Evolutionary conservation across 1,139 yeast genomes (phyloP).

Genomic region (Saccharomyces hybrid): DNA sequence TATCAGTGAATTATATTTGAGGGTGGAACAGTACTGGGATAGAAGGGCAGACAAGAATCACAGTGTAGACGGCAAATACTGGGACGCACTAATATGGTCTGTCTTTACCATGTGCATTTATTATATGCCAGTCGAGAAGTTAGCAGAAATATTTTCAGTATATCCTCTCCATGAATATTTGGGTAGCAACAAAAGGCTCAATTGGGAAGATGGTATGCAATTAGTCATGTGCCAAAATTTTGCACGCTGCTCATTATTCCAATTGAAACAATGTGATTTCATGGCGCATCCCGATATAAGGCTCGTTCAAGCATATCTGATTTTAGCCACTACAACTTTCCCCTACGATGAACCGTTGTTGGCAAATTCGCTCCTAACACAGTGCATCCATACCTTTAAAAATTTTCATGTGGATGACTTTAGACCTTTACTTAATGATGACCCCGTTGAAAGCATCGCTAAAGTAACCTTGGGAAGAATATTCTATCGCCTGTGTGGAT

Average conservation of each 20-base stretch:
- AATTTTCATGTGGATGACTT: conserved; percentile 17
- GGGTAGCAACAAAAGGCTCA: conserved; percentile 5
- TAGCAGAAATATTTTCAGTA: conserved; percentile 11
- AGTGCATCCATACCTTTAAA: conserved; percentile 23
- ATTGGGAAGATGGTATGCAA: conserved; percentile 16
- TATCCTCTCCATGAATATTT: conserved; percentile 8
- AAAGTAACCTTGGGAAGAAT: conserved; percentile 23
- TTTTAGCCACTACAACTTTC: conserved; percentile 24
- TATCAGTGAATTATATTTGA: conserved; percentile 24
- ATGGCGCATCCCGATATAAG: conserved; percentile 23
- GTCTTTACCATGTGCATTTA: conserved; percentile 24
- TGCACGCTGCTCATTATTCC: conserved; percentile 13
- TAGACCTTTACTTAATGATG: conserved; percentile 18
- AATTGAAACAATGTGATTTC: conserved; percentile 16
- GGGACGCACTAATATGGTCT: conserved; percentile 27
- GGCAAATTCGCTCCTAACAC: conserved; percentile 18
- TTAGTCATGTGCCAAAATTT: conserved; percentile 10
- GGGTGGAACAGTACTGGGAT: conserved; percentile 24
- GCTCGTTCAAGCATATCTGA: conserved; percentile 21
- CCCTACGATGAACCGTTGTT: conserved; percentile 10
- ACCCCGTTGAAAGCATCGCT: conserved; percentile 17
- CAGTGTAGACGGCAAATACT: conserved; percentile 18
- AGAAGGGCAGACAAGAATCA: conserved; percentile 9
- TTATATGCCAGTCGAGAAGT: conserved; percentile 20
- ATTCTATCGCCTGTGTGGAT: conserved; percentile 24